Evolutionary conservation across 768 basidiomycete genomes (phyloP).

Genomic region (Lyophyllum atratum): DNA sequence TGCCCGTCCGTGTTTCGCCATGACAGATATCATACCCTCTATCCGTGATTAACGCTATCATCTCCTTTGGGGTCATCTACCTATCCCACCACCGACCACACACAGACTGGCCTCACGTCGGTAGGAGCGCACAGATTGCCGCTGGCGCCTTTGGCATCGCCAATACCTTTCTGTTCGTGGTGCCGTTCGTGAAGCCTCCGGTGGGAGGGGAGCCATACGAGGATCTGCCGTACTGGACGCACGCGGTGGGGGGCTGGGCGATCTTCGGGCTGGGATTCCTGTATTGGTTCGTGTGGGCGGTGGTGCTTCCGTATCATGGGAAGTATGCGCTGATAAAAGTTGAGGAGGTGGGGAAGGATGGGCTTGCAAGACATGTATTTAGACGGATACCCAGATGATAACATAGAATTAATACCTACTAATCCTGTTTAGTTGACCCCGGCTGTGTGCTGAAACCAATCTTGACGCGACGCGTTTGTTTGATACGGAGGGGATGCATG

Average conservation of each 20-base stretch:
- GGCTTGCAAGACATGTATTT: constrained; percentile 7
- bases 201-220: constrained; percentile 42
- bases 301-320: constrained; percentile 8
- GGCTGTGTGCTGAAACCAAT: too few species aligned
- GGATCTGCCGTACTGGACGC: constrained; percentile 51
- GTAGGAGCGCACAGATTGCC: constrained; percentile 13
- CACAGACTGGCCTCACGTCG: constrained; percentile 20
- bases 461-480: background rate
- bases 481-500: too few species aligned
- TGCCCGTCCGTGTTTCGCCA: background rate
- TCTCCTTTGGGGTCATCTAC: constrained; percentile 49
- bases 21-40: constrained; percentile 40
- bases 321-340: constrained; percentile 10
- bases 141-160: constrained; percentile 47
- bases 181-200: constrained; percentile 50
- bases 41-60: constrained; percentile 44
- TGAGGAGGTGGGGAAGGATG: constrained; percentile 10
- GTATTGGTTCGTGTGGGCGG: constrained; percentile 25
- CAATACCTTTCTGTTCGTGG: constrained; percentile 50
- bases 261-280: constrained; percentile 30
- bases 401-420: background rate
- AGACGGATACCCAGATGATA: constrained; percentile 4
- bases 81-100: constrained; percentile 14
- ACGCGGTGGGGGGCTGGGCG: constrained; percentile 29
- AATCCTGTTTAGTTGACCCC: background rate